Evolutionary conservation across 495 filamentous ascomycete genomes (phyloP).

Genomic region (Aeminium ludgeri): DNA sequence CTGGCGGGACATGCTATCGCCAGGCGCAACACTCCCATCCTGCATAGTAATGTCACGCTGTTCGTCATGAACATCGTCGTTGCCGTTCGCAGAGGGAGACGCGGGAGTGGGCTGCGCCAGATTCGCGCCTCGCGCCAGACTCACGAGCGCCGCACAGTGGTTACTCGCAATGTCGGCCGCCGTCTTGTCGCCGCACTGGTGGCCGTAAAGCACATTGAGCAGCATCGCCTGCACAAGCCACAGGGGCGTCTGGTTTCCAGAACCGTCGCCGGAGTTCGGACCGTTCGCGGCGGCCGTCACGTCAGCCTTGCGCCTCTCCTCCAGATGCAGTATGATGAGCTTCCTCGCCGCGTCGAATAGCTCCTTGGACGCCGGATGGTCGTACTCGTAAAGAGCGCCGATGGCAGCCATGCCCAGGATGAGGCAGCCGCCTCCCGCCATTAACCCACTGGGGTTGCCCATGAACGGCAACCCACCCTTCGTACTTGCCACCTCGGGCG

Average conservation of each 20-base stretch:
- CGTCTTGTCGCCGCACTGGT: constrained; percentile 83
- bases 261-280: constrained; percentile 40
- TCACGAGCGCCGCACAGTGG: constrained; percentile 79
- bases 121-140: constrained; percentile 73
- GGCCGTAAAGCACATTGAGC: constrained; percentile 87
- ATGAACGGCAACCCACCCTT: constrained; percentile 35
- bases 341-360: constrained; percentile 87
- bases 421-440: constrained; percentile 74
- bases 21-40: constrained; percentile 26
- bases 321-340: constrained; percentile 85
- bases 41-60: constrained; percentile 27
- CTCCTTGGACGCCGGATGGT: constrained; percentile 60
- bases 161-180: constrained; percentile 82
- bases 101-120: constrained; percentile 38
- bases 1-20: constrained; percentile 13
- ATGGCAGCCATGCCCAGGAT: constrained; percentile 93
- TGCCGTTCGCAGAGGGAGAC: too few species aligned
- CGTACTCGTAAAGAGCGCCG: constrained; percentile 85
- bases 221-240: constrained; percentile 99
- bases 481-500: constrained; percentile 44
- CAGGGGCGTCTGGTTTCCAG: constrained; percentile 65
- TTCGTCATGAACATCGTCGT: constrained; percentile 6
- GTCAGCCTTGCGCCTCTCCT: constrained; percentile 81
- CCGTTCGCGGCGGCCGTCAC: constrained; percentile 63
- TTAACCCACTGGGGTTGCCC: constrained; percentile 43